phyloP scores from a whole-genome alignment of 192 early-diverging fungal species.

The Podila epicladia region DNA sequence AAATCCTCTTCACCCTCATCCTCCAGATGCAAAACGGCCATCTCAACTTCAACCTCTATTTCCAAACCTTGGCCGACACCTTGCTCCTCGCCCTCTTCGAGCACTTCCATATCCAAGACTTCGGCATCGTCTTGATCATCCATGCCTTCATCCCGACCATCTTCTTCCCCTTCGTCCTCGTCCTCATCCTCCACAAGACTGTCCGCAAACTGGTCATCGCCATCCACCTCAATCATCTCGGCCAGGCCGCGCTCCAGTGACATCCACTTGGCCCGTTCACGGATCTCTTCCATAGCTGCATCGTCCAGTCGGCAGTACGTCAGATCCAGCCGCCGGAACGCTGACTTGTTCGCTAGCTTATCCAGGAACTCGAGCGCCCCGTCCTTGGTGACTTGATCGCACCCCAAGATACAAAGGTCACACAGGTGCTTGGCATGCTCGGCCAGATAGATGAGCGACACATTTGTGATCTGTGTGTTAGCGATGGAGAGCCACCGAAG shows the following conservation, averaged over 20 bases:
- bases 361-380: conserved; percentile 35
- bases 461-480: conserved; percentile 45
- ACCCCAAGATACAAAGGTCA: conserved; percentile 46
- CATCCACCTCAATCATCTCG: conserved; percentile 30
- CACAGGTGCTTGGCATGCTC: conserved; percentile 20
- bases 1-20: neutral
- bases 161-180: conserved; percentile 11
- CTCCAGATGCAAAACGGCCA: neutral
- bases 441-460: conserved; percentile 21
- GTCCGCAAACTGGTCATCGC: conserved; percentile 45
- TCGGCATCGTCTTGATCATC: neutral
- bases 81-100: neutral
- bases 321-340: conserved; percentile 28
- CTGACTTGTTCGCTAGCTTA: conserved; percentile 22
- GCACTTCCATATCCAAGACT: neutral
- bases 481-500: conserved; percentile 44
- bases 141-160: neutral
- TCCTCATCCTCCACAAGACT: conserved; percentile 29
- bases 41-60: neutral
- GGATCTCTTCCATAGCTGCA: conserved; percentile 32
- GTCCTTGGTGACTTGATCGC: conserved; percentile 41
- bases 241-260: conserved; percentile 2
- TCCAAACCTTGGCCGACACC: neutral
- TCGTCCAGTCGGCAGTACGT: conserved; percentile 41
- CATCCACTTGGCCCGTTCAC: conserved; percentile 25